Conservation (phyloP, 257 asterid genomes). For the Mitragyna speciosa region DNA sequence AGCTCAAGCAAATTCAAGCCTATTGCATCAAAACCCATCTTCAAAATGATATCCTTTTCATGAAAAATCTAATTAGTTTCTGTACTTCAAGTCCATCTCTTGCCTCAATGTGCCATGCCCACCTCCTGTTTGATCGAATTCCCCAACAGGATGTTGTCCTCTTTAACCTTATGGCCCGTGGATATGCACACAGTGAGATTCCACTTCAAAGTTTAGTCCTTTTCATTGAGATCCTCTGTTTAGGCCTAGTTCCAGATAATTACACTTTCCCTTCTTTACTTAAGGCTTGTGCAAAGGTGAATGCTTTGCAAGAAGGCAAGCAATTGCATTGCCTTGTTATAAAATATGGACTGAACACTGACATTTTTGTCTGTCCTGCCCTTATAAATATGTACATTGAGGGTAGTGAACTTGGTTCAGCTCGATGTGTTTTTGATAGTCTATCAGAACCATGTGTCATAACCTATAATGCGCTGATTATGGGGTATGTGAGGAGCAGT, state of each 20-base stretch:
- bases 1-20: conserved; percentile 42
- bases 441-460: conserved; percentile 36
- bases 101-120: conserved; percentile 30
- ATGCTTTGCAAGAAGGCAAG: conserved; percentile 36
- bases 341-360: conserved; percentile 28
- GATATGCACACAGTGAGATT: conserved; percentile 35
- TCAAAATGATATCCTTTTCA: conserved; percentile 26
- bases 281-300: conserved; percentile 35
- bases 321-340: conserved; percentile 35
- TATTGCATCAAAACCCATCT: conserved; percentile 33
- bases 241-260: conserved; percentile 30
- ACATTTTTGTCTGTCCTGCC: conserved; percentile 34
- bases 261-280: conserved; percentile 45
- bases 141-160: conserved; percentile 31
- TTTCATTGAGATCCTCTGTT: conserved; percentile 22
- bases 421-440: conserved; percentile 29
- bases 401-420: conserved; percentile 24
- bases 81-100: conserved; percentile 13
- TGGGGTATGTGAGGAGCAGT: conserved; percentile 36
- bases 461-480: conserved; percentile 32
- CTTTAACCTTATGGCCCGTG: conserved; percentile 44
- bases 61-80: conserved; percentile 25
- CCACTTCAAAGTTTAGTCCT: conserved; percentile 30
- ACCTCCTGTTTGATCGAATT: conserved; percentile 34
- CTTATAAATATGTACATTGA: conserved; percentile 40